Percentiles rank a stretch among this genome's conserved stretches.
phyloP scores from a whole-genome alignment of 1,139 yeast species.

The Diutina pseudorugosa region DNA sequence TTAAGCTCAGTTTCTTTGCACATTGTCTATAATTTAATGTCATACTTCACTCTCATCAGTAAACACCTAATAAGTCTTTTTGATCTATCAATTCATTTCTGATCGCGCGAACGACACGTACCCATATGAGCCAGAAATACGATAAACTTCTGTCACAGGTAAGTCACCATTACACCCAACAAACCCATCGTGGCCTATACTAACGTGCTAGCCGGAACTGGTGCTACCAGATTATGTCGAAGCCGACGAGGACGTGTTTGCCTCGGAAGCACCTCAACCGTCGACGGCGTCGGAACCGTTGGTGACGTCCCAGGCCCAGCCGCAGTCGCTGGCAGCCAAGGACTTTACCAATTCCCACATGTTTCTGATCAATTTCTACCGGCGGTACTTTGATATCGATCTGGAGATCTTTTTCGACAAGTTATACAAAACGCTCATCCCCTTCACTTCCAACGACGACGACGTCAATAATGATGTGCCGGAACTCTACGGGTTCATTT shows the following conservation, averaged over 20 bases:
- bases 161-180: background rate
- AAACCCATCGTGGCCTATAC: background rate
- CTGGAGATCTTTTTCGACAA: slow-evolving; percentile 44
- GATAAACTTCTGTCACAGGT: background rate
- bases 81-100: background rate
- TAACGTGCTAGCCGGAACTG: slow-evolving; percentile 1
- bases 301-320: background rate
- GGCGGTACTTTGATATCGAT: slow-evolving; percentile 52
- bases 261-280: background rate
- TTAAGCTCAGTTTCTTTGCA: too few relatives aligned
- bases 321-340: background rate
- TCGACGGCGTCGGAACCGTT: background rate
- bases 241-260: slow-evolving; percentile 1
- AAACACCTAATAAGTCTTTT: too few relatives aligned
- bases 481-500: slow-evolving; percentile 72
- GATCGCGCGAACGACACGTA: background rate
- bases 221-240: slow-evolving; percentile 3
- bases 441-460: slow-evolving; percentile 20
- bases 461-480: slow-evolving; percentile 23
- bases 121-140: background rate
- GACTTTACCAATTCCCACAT: slow-evolving; percentile 17
- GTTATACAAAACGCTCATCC: slow-evolving; percentile 32
- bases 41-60: too few relatives aligned
- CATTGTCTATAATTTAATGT: too few relatives aligned
- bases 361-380: slow-evolving; percentile 44